Evolutionary conservation across 164 flowering plant species (phyloP).

Genomic region (Piper longum): DNA sequence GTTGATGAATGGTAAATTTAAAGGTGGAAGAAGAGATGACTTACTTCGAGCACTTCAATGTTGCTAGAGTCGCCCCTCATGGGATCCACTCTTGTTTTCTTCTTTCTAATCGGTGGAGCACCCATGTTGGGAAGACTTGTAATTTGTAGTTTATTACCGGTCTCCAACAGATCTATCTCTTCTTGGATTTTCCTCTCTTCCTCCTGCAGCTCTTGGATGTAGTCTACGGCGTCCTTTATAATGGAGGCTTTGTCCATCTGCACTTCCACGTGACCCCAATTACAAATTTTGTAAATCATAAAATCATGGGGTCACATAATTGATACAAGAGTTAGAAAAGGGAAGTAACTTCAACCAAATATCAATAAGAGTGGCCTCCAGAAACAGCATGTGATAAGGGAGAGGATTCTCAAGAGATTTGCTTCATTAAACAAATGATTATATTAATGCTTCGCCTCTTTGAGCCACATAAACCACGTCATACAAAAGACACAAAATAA

Average conservation of each 20-base stretch:
- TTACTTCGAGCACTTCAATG: slow-evolving; percentile 49
- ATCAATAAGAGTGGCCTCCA: not conserved
- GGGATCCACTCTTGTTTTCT: slow-evolving; percentile 30
- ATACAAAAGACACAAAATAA: no score
- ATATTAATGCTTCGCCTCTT: no score
- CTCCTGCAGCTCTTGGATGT: slow-evolving; percentile 62
- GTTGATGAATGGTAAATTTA: no score
- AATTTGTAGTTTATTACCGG: slow-evolving; percentile 17
- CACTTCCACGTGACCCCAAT: not conserved
- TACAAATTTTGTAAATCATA: no score
- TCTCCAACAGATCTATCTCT: slow-evolving; percentile 48
- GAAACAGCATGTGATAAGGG: not conserved
- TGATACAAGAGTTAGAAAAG: not conserved
- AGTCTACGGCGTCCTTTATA: slow-evolving; percentile 62
- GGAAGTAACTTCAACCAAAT: not conserved
- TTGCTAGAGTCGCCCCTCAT: slow-evolving; percentile 9
- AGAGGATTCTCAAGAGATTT: not conserved
- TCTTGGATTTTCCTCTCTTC: slow-evolving; percentile 39
- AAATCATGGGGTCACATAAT: no score
- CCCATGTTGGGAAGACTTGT: slow-evolving; percentile 3
- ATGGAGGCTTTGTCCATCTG: slow-evolving; percentile 91
- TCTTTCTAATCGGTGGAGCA: slow-evolving; percentile 9
- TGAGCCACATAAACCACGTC: no score
- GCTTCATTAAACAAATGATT: no score
- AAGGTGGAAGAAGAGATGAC: not conserved